Evolutionary conservation across 176 grass and related monocot genomes (phyloP), one percentile per base, ranked within the genome.

Genomic region (Chloris gayana): DNA sequence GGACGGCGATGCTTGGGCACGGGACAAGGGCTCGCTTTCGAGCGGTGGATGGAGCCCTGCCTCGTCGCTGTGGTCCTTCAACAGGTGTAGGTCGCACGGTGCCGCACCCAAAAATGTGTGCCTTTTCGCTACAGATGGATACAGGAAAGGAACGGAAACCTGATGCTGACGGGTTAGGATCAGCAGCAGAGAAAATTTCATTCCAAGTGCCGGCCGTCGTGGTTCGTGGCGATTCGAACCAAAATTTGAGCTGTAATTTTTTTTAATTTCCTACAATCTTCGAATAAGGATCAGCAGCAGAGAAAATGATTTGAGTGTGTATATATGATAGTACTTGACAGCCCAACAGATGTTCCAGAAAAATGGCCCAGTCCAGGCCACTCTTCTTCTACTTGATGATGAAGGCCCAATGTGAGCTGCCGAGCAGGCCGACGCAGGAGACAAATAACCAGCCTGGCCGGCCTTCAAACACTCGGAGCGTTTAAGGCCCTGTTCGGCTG

Each of bases 11-110:
- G 38, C 53, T 9, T 15, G 13, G 9, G 54, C 79, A 63, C 56
- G 14, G 67, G 67, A 81, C 78, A 80, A 32, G 49, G 65, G 17
- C 77, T 37, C 32, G 26, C 64, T 58, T 69, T 30, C n/a, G 63
- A 71, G 68, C 22, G 41, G 37, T 64, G 62, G 14, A 33, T 33
- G 29, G 4, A 8, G 5, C 27, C 26, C 3, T 39, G 41, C 41
- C 41, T 44, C 7, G 1, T n/a, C 9, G 34, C 30, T 7, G 14
- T 30, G 68, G 68, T 4, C 67, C 39, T 14, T 49, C 42, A 44
- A 71, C 69, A 71, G 69, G 69, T 71, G 44, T 71, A 10, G 42
- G 41, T 7, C 17, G 7, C 24, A 70, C 24, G 41, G 41, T 11
- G 64, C 6, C 41, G 8, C 42, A 47, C 41, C 41, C 7, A 0